These are phyloP conservation scores for Russula emetica DNA, from an alignment of 768 basidiomycete species.

Conservation along the genomic window DNA sequence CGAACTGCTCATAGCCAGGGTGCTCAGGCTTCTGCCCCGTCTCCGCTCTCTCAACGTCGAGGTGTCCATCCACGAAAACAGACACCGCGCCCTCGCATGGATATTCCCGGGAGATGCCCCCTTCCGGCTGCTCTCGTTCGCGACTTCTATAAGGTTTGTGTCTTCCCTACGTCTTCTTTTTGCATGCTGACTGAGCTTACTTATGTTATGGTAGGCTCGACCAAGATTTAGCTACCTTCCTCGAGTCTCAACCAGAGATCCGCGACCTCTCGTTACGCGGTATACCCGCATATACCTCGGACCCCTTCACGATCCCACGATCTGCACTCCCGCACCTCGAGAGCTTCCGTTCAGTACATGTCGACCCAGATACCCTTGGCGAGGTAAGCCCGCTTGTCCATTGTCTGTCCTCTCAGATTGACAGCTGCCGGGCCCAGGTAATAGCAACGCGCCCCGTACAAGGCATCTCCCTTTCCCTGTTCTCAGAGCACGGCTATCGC, in stretches of 20 bases:
- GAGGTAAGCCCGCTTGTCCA: not conserved
- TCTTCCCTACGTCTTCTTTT: not conserved
- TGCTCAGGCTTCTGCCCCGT: conserved; percentile 39
- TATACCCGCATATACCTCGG: conserved; percentile 37
- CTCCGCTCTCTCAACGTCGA: conserved; percentile 49
- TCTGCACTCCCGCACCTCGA: conserved; percentile 46
- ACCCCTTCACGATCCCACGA: conserved; percentile 35
- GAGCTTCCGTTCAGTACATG: conserved; percentile 52
- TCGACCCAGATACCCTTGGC: conserved; percentile 43
- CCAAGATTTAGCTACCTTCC: conserved; percentile 44
- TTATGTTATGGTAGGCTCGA: conserved; percentile 30
- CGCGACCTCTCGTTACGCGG: conserved; percentile 54
- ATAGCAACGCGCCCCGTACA: conserved; percentile 47
- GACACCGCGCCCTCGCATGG: conserved; percentile 38
- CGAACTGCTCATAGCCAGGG: conserved; percentile 46
- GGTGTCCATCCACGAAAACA: conserved; percentile 31
- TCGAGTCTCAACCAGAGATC: conserved; percentile 47
- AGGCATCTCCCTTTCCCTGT: conserved; percentile 50
- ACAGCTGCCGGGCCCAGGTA: conserved; percentile 34
- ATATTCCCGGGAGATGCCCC: conserved; percentile 41
- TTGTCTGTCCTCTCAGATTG: not conserved
- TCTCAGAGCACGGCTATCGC: conserved; percentile 37
- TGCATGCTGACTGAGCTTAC: not conserved
- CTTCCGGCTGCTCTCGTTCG: conserved; percentile 46
- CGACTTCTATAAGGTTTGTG: conserved; percentile 52